phyloP scores from a whole-genome alignment of 352 stramenopile genomes.

The Thalassiosira livingstoniorum region DNA sequence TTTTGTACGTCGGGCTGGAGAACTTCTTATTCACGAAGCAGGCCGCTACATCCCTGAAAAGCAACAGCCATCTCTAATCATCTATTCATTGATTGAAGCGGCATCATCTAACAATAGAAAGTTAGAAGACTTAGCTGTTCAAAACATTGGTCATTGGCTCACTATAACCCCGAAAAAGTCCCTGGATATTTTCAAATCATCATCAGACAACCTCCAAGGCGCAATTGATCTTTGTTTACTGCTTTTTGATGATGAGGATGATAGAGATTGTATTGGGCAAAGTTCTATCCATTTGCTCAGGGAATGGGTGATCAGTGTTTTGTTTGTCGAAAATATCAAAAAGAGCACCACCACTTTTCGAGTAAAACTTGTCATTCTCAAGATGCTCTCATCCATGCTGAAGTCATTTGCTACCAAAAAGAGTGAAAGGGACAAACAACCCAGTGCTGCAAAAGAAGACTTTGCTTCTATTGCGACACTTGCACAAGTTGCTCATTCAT shows the following conservation, averaged over 20 bases:
- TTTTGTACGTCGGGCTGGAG: slow-evolving; percentile 27
- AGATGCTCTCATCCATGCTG: slow-evolving; percentile 39
- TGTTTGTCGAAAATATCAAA: slow-evolving; percentile 25
- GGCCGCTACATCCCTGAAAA: slow-evolving; percentile 16
- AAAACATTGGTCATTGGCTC: slow-evolving; percentile 14
- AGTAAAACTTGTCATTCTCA: slow-evolving; percentile 27
- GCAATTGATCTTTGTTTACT: slow-evolving; percentile 44
- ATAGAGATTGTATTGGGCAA: not conserved
- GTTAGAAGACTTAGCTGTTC: slow-evolving; percentile 22
- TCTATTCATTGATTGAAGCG: slow-evolving; percentile 43
- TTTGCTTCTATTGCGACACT: slow-evolving; percentile 32
- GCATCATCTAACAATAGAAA: not conserved
- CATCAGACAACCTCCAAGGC: slow-evolving; percentile 26
- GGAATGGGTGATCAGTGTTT: slow-evolving; percentile 38
- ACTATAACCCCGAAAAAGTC: slow-evolving; percentile 29
- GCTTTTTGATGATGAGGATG: not conserved
- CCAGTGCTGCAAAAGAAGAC: slow-evolving; percentile 18
- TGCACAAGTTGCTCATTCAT: slow-evolving; percentile 35
- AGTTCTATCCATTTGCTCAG: slow-evolving; percentile 28
- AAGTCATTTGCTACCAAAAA: slow-evolving; percentile 31
- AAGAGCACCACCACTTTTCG: not conserved
- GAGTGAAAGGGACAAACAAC: slow-evolving; percentile 26
- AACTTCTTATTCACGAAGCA: slow-evolving; percentile 35
- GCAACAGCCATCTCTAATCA: slow-evolving; percentile 10
- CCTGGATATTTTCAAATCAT: not conserved